Percentiles rank a stretch among this genome's conserved stretches.
phyloP scores from a whole-genome alignment of 2,329 filamentous ascomycete species.

The Juglanconis juglandina region DNA sequence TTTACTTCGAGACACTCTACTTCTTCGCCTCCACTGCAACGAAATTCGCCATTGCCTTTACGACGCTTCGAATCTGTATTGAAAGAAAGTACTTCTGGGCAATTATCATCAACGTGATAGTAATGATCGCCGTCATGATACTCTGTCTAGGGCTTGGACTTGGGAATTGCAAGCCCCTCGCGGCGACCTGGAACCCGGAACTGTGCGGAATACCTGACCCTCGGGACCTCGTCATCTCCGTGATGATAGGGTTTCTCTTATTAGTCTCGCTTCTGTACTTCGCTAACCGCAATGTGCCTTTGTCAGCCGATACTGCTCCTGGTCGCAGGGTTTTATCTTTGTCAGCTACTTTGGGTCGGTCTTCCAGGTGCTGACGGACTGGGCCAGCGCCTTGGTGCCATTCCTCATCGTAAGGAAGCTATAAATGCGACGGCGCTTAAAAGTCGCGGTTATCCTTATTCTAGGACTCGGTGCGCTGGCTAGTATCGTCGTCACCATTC shows the following conservation, averaged over 20 bases:
- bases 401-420: background rate
- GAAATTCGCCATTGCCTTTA: background rate
- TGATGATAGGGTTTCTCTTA: background rate
- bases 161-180: background rate
- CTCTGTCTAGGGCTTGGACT: background rate
- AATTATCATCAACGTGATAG: background rate
- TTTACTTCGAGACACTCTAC: background rate
- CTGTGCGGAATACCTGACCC: background rate
- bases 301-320: background rate
- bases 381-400: background rate
- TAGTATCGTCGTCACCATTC: background rate
- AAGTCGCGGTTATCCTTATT: background rate
- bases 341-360: background rate
- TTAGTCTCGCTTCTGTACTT: background rate
- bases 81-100: background rate
- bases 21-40: background rate
- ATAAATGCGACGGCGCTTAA: background rate
- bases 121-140: background rate
- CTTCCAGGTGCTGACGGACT: background rate
- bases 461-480: background rate
- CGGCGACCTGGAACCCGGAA: background rate
- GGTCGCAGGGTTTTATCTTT: background rate
- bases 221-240: background rate
- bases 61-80: background rate
- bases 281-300: background rate